Evolutionary conservation across 2,329 filamentous ascomycete species (phyloP), one percentile per base, ranked within the genome.

Genomic region (Rutstroemia sydowiana): DNA sequence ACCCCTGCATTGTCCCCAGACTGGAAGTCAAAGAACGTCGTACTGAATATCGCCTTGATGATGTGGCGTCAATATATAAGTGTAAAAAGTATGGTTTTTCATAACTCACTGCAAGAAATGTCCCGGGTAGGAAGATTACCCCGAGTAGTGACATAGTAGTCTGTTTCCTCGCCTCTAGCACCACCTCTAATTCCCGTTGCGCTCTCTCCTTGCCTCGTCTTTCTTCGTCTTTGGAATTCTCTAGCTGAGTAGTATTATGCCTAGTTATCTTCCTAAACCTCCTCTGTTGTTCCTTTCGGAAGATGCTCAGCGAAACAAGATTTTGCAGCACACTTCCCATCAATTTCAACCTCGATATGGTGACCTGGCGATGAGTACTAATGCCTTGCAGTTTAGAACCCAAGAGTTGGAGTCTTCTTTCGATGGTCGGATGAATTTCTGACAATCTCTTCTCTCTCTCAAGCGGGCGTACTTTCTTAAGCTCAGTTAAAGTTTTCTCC

Each of bases 401-500:
- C 30, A 47, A 28, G 9, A 47, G 18, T 11, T 37, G 20, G 10
- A 47, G 45, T 9, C 45, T 14, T 23, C 30, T 18, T 26, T 34
- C 45, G 8, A 47, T 26, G 7, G 39, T 23, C 3, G 18, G 21
- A 30, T 47, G 18, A 14, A 14, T 37, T 8, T 3, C 23, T 21
- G 36, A 31, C 20, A 34, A 36, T 21, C 30, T 32, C n/a, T 47
- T 5, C 21, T 14, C 28, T 21, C 32, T 32, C 10, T 28, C 32
- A 21, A 14, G 10, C 3, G 45, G 45, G 16, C 45, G 39, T 3
- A 23, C 32, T 6, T 10, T 23, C 16, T 23, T 39, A 21, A 39
- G n/a, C 6, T 30, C 32, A 13, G 45, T 36, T 57, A 61, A 58
- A 10, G 73, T 73, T 47, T 63, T 65, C 52, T 73, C 69, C 61